These are phyloP conservation scores for Lablab purpureus DNA, from an alignment of 306 rosid species.

Conservation along the genomic window DNA sequence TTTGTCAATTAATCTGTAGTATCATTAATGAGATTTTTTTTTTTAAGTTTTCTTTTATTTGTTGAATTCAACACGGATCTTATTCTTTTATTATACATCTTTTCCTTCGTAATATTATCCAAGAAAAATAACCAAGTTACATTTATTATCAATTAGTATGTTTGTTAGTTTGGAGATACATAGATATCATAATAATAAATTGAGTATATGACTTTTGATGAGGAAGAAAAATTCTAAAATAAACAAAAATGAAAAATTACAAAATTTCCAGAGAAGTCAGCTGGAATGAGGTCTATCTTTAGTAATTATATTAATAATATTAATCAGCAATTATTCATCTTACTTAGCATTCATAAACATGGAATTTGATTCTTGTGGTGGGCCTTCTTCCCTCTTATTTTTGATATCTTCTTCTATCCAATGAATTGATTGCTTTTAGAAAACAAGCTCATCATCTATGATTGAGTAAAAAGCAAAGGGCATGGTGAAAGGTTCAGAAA, in stretches of 20 bases:
- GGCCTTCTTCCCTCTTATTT: slow-evolving; percentile 32
- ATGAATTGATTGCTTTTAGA: slow-evolving; percentile 32
- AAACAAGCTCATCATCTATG: slow-evolving; percentile 47
- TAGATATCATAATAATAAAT: slow-evolving; percentile 3
- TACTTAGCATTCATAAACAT: slow-evolving; percentile 1
- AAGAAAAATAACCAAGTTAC: too few species aligned
- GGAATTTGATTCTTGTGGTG: slow-evolving; percentile 41
- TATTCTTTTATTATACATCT: too few species aligned
- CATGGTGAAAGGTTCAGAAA: slow-evolving; percentile 11
- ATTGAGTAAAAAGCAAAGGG: slow-evolving; percentile 40
- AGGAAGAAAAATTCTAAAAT: neutral
- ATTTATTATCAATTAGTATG: too few species aligned
- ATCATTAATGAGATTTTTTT: too few species aligned
- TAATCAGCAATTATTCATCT: neutral
- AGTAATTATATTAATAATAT: neutral
- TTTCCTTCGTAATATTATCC: too few species aligned
- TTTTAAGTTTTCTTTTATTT: too few species aligned
- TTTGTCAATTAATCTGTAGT: too few species aligned
- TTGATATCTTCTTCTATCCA: slow-evolving; percentile 3
- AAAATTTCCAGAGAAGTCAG: slow-evolving; percentile 4
- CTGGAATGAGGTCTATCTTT: slow-evolving; percentile 6
- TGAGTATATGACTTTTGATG: slow-evolving; percentile 13
- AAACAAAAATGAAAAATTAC: neutral
- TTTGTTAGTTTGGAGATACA: neutral
- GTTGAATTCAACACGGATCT: too few species aligned